Evolutionary conservation across 768 basidiomycete species (phyloP).

Genomic region (Naematelia encephala): DNA sequence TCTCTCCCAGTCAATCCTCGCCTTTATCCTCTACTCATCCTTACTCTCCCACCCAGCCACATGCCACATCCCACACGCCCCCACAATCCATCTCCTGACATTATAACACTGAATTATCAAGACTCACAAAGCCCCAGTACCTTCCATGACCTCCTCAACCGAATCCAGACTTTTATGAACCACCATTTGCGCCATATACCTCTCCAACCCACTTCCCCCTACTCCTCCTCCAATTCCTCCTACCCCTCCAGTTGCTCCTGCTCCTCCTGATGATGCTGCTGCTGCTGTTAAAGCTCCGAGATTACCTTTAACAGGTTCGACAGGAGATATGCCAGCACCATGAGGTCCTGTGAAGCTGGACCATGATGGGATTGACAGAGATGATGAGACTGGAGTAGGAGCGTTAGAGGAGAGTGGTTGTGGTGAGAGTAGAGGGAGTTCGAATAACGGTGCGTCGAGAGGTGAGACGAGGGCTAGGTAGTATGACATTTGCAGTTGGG

Average conservation of each 20-base stretch:
- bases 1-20: not conserved
- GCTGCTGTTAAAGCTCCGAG: constrained; percentile 12
- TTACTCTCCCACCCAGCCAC: not conserved
- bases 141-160: constrained; percentile 77
- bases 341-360: constrained; percentile 46
- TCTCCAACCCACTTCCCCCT: constrained; percentile 57
- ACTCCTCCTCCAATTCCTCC: constrained; percentile 55
- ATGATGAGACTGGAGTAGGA: constrained; percentile 14
- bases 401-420: constrained; percentile 29
- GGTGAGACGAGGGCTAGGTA: constrained; percentile 54
- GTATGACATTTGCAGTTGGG: constrained; percentile 45
- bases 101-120: not conserved
- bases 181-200: constrained; percentile 96
- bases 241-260: constrained; percentile 55
- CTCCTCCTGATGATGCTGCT: constrained; percentile 8
- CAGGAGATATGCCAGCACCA: constrained; percentile 18
- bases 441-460: constrained; percentile 53
- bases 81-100: not conserved
- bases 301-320: not conserved
- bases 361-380: constrained; percentile 44
- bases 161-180: constrained; percentile 93
- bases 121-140: constrained; percentile 49
- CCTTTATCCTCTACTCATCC: not conserved
- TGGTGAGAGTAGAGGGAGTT: constrained; percentile 49
- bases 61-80: too few relatives aligned